Evolutionary conservation across 495 filamentous ascomycete species (phyloP), one percentile per base, ranked within the genome.

Genomic region (Cercophora samala): DNA sequence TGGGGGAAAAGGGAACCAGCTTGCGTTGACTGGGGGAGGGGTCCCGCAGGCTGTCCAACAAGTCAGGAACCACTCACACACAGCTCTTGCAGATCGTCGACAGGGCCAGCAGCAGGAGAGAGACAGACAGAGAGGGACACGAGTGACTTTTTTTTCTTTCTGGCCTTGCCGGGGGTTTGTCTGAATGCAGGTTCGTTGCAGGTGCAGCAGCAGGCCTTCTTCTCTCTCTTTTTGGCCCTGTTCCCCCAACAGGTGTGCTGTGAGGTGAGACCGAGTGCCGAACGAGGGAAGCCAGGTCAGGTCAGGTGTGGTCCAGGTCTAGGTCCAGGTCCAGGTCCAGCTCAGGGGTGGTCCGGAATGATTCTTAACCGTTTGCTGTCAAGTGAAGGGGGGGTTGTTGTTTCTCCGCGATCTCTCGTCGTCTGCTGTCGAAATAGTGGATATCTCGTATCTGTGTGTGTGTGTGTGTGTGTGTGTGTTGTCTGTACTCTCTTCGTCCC

Each of bases 171-270:
- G 66, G 29, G 70, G n/a, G n/a, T n/a, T n/a, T 71, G 65, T 67
- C 68, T 72, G 67, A 68, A 67, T 74, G 73, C 70, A 68, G 72
- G 68, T 70, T 69, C 64, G 66, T 66, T 70, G 72, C 70, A 70
- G 64, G 55, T 64, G 67, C 62, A 70, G 64, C 52, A 32, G 29
- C 29, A n/a, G n/a, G n/a, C n/a, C n/a, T 32, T 8, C 8, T 3
- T 3, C 29, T 32, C 8, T 32, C 29, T 32, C 29, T 66, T 69
- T 55, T 46, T 67, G 68, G 56, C 54, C 37, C 54, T 68, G 64
- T 67, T 70, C 72, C 72, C 70, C n/a, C n/a, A 67, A 69, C 64
- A 67, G 63, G 64, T 70, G 18, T 58, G 64, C 22, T n/a, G n/a
- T n/a, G n/a, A n/a, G n/a, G n/a, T n/a, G 56, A 64, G 69, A 65